Evolutionary conservation across 495 filamentous ascomycete genomes (phyloP).

Genomic region (Pyrenula aspistea): DNA sequence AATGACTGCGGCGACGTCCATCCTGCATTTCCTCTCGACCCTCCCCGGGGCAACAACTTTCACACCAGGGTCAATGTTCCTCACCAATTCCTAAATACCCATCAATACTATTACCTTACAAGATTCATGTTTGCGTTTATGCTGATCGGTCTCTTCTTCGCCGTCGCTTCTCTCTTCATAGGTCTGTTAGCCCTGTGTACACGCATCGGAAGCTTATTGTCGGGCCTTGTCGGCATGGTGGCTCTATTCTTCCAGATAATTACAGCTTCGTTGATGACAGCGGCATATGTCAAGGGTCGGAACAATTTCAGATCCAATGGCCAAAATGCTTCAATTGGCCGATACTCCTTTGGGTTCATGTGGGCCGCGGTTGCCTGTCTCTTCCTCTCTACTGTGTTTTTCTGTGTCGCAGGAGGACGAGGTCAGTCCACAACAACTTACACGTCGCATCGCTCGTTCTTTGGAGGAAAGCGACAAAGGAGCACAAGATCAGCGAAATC

Average conservation of each 20-base stretch:
- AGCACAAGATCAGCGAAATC: constrained; percentile 22
- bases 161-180: constrained; percentile 42
- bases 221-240: constrained; percentile 39
- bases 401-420: constrained; percentile 34
- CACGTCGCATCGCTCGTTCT: constrained; percentile 1
- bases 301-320: constrained; percentile 49
- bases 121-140: constrained; percentile 66
- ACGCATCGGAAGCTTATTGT: constrained; percentile 46
- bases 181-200: constrained; percentile 51
- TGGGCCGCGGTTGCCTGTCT: constrained; percentile 67
- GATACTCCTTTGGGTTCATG: constrained; percentile 72
- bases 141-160: constrained; percentile 57
- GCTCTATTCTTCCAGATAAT: constrained; percentile 52
- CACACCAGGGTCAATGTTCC: constrained; percentile 44
- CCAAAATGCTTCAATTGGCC: constrained; percentile 49
- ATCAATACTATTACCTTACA: constrained; percentile 50
- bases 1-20: constrained; percentile 34
- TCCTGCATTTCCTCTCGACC: constrained; percentile 54
- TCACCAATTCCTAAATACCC: constrained; percentile 22
- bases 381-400: constrained; percentile 57
- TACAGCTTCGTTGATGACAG: constrained; percentile 55
- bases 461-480: not conserved
- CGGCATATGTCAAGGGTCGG: constrained; percentile 67
- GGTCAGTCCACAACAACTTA: constrained; percentile 17
- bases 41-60: constrained; percentile 45